phyloP scores from a whole-genome alignment of 2,329 filamentous ascomycete genomes.

The Cytospora piceicola region DNA sequence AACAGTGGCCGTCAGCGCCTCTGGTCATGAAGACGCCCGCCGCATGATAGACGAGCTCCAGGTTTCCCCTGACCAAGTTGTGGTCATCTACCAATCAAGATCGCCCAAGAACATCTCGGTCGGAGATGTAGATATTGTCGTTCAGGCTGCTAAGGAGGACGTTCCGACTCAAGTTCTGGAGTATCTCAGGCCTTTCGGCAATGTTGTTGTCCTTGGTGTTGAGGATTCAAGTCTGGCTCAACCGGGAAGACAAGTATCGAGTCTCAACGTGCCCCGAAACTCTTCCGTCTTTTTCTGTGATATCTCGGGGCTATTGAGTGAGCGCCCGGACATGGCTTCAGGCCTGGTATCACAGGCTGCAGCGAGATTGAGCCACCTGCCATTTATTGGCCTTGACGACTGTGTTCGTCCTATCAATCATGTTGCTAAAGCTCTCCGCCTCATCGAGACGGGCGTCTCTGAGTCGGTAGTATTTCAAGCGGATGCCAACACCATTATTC shows the following conservation, averaged over 20 bases:
- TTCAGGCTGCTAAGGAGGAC: not conserved
- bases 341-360: not conserved
- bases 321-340: not conserved
- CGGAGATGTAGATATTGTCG: conserved; percentile 2
- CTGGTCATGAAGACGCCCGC: not conserved
- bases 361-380: not conserved
- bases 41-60: not conserved
- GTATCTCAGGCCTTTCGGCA: conserved; percentile 6
- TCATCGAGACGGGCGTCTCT: conserved; percentile 23
- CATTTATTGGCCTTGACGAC: not conserved
- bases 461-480: conserved; percentile 21
- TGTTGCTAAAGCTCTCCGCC: conserved; percentile 9
- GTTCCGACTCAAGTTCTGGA: not conserved
- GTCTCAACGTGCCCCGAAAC: not conserved
- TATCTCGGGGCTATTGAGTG: not conserved
- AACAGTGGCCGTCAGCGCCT: not conserved
- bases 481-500: conserved; percentile 2
- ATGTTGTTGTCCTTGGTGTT: not conserved
- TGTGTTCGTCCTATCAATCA: conserved; percentile 11
- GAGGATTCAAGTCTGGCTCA: too few relatives aligned
- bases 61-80: not conserved
- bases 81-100: not conserved
- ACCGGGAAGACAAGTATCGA: too few relatives aligned
- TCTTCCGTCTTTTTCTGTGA: not conserved
- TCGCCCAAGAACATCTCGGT: not conserved